Evolutionary conservation across 768 basidiomycete genomes (phyloP).

Genomic region (Leccinum fibrillosum): DNA sequence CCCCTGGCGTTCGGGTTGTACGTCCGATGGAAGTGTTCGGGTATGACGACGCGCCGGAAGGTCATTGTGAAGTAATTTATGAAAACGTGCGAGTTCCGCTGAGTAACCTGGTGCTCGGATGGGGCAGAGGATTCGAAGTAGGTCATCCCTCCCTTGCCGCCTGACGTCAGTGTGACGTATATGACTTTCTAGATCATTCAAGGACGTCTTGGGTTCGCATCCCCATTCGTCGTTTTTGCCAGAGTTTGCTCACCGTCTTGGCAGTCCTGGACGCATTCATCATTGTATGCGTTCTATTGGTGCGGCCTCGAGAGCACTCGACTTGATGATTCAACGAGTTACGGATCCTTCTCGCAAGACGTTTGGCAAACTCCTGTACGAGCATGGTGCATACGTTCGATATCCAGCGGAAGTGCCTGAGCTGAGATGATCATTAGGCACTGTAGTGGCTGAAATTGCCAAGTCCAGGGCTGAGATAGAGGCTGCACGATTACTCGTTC

Average conservation of each 20-base stretch:
- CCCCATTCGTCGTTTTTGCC: not conserved
- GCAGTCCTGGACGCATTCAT: conserved; percentile 90
- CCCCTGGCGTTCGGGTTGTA: conserved; percentile 83
- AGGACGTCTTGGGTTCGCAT: conserved; percentile 82
- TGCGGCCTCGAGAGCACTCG: conserved; percentile 77
- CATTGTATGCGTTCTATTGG: conserved; percentile 99
- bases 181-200: conserved; percentile 68
- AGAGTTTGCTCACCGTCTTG: not conserved
- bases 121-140: conserved; percentile 95
- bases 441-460: conserved; percentile 88
- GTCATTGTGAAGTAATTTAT: conserved; percentile 94
- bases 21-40: conserved; percentile 95
- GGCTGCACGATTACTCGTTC: conserved; percentile 77
- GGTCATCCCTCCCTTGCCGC: conserved; percentile 1
- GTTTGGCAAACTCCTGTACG: conserved; percentile 87
- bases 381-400: conserved; percentile 64
- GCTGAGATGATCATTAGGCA: conserved; percentile 46
- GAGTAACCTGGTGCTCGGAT: conserved; percentile 80
- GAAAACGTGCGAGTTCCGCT: conserved; percentile 90
- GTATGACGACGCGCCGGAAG: conserved; percentile 94
- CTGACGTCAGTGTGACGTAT: not conserved
- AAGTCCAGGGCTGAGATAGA: conserved; percentile 94
- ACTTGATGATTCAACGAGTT: conserved; percentile 84
- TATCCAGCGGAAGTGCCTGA: not conserved
- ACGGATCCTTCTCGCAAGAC: conserved; percentile 92